Conservation (phyloP, 1,284 basidiomycete genomes). For the Cutaneotrichosporon cutaneum region DNA sequence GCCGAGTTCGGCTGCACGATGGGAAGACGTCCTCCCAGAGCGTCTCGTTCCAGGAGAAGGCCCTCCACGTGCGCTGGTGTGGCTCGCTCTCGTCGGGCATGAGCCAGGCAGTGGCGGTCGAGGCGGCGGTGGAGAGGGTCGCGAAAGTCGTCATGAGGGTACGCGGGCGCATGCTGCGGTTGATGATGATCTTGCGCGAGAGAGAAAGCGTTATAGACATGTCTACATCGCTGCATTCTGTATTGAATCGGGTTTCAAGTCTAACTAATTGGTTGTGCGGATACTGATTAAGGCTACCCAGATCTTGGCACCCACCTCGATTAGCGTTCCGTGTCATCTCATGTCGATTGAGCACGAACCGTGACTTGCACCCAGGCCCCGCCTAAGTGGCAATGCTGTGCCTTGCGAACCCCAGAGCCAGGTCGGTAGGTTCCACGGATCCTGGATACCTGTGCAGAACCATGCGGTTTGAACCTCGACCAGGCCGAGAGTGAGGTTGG, state of each 20-base stretch:
- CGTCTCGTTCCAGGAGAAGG: background rate
- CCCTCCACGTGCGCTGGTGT: slow-evolving; percentile 14
- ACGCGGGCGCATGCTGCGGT: background rate
- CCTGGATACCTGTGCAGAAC: background rate
- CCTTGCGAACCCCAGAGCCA: background rate
- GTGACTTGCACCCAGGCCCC: too few relatives aligned
- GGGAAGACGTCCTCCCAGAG: slow-evolving; percentile 1
- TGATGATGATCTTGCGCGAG: background rate
- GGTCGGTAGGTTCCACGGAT: background rate
- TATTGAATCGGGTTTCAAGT: background rate
- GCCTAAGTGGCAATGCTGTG: too few relatives aligned
- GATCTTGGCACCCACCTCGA: too few relatives aligned
- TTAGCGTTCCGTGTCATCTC: too few relatives aligned
- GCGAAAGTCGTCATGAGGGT: background rate
- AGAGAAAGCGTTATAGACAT: background rate
- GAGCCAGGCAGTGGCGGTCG: background rate
- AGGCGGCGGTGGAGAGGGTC: background rate
- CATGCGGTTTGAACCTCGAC: too few relatives aligned
- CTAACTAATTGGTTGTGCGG: background rate
- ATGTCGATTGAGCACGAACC: background rate
- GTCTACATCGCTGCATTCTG: background rate
- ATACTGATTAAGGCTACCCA: too few relatives aligned
- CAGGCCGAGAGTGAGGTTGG: too few relatives aligned
- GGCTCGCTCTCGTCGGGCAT: slow-evolving; percentile 16
- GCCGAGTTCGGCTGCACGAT: slow-evolving; percentile 7